Evolutionary conservation across 768 basidiomycete genomes (phyloP), one percentile per base, ranked within the genome.

Genomic region (Mycena amicta): DNA sequence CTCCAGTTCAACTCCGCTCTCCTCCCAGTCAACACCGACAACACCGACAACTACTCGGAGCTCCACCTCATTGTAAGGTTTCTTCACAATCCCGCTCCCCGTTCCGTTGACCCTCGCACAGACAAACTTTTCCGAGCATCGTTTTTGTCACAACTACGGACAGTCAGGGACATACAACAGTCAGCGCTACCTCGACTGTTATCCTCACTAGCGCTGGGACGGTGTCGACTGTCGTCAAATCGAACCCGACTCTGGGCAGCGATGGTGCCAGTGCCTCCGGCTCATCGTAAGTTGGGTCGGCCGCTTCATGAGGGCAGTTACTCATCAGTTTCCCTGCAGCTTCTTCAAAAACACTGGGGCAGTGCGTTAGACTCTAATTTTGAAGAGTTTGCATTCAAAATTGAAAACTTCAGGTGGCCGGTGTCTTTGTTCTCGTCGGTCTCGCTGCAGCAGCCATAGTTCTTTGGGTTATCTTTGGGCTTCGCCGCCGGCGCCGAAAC

Each of bases 261-360:
- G 75, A 87, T 67, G 75, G 77, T 40, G 66, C 66, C 37, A 73
- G 70, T 49, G 23, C 47, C 51, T 68, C 73, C 13, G 74, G 70
- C 53, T 81, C 82, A 45, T 75, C 83, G 90, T 91, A 70, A 72
- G 85, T 73, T 57, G 8, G 27, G 15, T 16, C 15, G 5, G 15
- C n/a, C 50, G 25, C 55, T 40, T 18, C 28, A 46, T 13, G 30
- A 51, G 49, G 51, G 8, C 31, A 54, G 40, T 27, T 46, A 20
- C 26, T 28, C 56, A n/a, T n/a, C n/a, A n/a, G n/a, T n/a, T n/a
- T n/a, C n/a, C n/a, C n/a, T n/a, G n/a, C n/a, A 92, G 90, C 55
- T 98, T 97, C 76, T 95, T 96, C 73, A 71, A 72, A 50, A 92
- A 96, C 69, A 90, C 88, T 23, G 93, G 93, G 20, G 95, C 94